phyloP scores from a whole-genome alignment of 441 rosid species.

The Flueggea neowawraea region DNA sequence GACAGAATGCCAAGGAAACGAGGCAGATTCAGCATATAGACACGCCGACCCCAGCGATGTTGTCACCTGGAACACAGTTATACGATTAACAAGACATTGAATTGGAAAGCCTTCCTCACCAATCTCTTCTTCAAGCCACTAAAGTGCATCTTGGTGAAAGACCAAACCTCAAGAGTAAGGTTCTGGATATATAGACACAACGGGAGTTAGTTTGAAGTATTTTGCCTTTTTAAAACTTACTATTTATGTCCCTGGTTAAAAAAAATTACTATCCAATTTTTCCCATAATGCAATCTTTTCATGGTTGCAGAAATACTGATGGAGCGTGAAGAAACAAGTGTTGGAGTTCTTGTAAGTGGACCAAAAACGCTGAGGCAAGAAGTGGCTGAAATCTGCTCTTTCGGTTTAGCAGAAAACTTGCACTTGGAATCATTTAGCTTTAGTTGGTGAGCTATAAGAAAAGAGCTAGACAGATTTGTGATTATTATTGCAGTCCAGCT shows the following conservation, averaged over 20 bases:
- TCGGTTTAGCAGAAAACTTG: conserved; percentile 38
- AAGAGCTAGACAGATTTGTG: no score
- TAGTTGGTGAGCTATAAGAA: conserved; percentile 47
- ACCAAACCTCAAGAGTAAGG: conserved; percentile 65
- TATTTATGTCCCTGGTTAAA: no score
- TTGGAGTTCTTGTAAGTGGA: conserved; percentile 74
- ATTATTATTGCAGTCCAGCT: no score
- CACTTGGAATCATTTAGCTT: conserved; percentile 85
- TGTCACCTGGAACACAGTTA: background rate
- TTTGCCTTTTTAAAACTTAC: no score
- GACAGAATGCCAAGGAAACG: conserved; percentile 25
- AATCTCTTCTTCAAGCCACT: conserved; percentile 46
- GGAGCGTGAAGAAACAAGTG: conserved; percentile 38
- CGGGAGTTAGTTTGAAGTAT: no score
- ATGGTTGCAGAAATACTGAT: conserved; percentile 36
- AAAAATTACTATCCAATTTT: no score
- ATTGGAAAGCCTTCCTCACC: conserved; percentile 57
- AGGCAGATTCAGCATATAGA: conserved; percentile 36
- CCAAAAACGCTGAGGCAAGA: conserved; percentile 76
- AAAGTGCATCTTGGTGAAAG: conserved; percentile 51
- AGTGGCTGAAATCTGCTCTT: conserved; percentile 62
- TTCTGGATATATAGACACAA: background rate
- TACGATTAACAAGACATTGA: conserved; percentile 21
- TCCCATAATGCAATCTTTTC: background rate
- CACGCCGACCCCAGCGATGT: conserved; percentile 16